A percentile compares a stretch with the other conserved stretches of the same genome.
Evolutionary conservation across 2,329 filamentous ascomycete genomes (phyloP).

Genomic region (Xylariales sp.): DNA sequence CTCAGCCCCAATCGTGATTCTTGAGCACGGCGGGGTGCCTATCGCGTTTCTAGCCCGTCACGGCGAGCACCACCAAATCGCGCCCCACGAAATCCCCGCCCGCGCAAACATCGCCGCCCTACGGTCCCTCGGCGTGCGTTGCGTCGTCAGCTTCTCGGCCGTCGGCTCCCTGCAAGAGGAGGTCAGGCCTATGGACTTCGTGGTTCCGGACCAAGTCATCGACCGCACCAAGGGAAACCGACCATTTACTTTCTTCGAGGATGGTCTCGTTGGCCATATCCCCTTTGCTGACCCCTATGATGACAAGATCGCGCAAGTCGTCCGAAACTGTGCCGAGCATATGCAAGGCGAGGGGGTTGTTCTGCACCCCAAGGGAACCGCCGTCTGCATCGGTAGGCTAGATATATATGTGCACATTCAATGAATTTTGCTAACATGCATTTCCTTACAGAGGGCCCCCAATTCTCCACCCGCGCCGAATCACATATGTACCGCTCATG

Average conservation of each 20-base stretch:
- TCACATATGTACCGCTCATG: constrained; percentile 94
- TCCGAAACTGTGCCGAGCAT: constrained; percentile 78
- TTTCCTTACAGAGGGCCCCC: constrained; percentile 80
- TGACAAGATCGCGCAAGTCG: constrained; percentile 76
- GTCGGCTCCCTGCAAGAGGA: constrained; percentile 93
- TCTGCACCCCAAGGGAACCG: constrained; percentile 83
- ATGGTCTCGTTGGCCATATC: constrained; percentile 91
- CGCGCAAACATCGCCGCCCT: constrained; percentile 99
- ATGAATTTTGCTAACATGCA: constrained; percentile 1
- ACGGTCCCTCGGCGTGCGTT: constrained; percentile 86
- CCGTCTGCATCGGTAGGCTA: constrained; percentile 87
- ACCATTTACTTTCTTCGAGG: constrained; percentile 95
- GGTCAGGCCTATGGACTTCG: constrained; percentile 95
- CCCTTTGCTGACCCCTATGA: constrained; percentile 98
- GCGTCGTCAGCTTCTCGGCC: constrained; percentile 93
- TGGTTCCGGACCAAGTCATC: constrained; percentile 95
- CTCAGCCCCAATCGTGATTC: constrained; percentile 81
- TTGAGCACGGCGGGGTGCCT: constrained; percentile 83
- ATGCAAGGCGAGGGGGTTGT: constrained; percentile 86
- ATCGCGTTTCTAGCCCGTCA: constrained; percentile 96
- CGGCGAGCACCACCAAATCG: constrained; percentile 86
- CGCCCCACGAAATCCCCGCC: constrained; percentile 93
- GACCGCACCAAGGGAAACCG: constrained; percentile 96
- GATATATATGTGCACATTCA: constrained; percentile 7
- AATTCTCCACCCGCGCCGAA: constrained; percentile 96